phyloP scores from a whole-genome alignment of 768 basidiomycete genomes.

The Clitopilus hobsonii region DNA sequence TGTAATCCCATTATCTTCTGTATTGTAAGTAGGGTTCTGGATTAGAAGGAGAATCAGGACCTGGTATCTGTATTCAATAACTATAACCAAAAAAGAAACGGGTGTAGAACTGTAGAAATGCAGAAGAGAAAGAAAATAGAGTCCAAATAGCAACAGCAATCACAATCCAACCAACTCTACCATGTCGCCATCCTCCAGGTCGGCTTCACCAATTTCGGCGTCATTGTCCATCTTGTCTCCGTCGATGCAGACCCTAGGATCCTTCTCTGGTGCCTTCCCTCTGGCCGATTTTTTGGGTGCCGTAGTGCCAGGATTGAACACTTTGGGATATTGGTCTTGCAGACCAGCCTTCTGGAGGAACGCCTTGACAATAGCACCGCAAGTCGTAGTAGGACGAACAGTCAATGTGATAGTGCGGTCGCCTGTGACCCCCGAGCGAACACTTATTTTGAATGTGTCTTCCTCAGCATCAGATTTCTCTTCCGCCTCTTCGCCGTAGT shows the following conservation, averaged over 20 bases:
- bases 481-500: slow-evolving; percentile 21
- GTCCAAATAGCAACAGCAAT: no score
- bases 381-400: slow-evolving; percentile 72
- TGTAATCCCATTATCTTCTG: not conserved
- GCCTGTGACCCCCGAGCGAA: slow-evolving; percentile 54
- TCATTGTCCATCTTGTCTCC: slow-evolving; percentile 65
- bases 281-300: slow-evolving; percentile 27
- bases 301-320: slow-evolving; percentile 20
- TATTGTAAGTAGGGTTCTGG: not conserved
- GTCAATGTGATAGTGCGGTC: slow-evolving; percentile 60
- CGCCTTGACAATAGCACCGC: slow-evolving; percentile 69
- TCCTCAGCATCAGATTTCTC: slow-evolving; percentile 40
- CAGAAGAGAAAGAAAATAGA: not conserved
- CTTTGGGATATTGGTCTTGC: slow-evolving; percentile 43
- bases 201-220: slow-evolving; percentile 58
- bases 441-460: slow-evolving; percentile 59
- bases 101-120: not conserved
- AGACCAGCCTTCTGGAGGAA: slow-evolving; percentile 69
- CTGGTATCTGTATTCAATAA: not conserved
- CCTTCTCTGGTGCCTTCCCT: slow-evolving; percentile 24
- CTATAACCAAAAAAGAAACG: slow-evolving; percentile 4
- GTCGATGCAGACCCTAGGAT: slow-evolving; percentile 57
- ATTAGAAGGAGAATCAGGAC: not conserved
- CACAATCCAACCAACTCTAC: slow-evolving; percentile 68
- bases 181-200: slow-evolving; percentile 76